Evolutionary conservation across 2,329 filamentous ascomycete species (phyloP).

Genomic region (Botrytis tulipae): DNA sequence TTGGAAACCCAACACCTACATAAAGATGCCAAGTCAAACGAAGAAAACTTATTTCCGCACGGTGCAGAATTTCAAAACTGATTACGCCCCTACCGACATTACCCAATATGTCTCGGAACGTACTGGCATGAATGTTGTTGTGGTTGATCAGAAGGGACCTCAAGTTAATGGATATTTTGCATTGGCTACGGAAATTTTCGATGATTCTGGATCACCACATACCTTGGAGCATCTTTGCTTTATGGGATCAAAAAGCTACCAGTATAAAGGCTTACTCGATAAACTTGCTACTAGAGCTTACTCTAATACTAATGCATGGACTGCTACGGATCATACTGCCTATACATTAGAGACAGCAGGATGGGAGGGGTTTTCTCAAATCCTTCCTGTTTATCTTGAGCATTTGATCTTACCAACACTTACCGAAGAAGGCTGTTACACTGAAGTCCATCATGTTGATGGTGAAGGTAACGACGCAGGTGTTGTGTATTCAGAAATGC

Average conservation of each 20-base stretch:
- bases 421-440: slow-evolving; percentile 89
- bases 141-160: slow-evolving; percentile 90
- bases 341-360: slow-evolving; percentile 94
- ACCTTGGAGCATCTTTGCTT: slow-evolving; percentile 81
- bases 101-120: slow-evolving; percentile 94
- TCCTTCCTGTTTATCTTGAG: slow-evolving; percentile 91
- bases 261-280: slow-evolving; percentile 92
- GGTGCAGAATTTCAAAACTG: slow-evolving; percentile 80
- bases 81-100: slow-evolving; percentile 85
- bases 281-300: slow-evolving; percentile 92
- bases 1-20: slow-evolving; percentile 7
- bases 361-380: slow-evolving; percentile 95
- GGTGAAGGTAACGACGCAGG: slow-evolving; percentile 92
- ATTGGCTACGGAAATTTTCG: slow-evolving; percentile 93
- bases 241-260: slow-evolving; percentile 90
- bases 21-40: slow-evolving; percentile 54
- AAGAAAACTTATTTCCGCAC: slow-evolving; percentile 68
- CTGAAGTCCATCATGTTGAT: slow-evolving; percentile 94
- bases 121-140: slow-evolving; percentile 91
- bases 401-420: slow-evolving; percentile 89
- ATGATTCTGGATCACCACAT: slow-evolving; percentile 91
- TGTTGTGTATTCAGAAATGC: slow-evolving; percentile 99
- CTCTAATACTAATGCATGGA: slow-evolving; percentile 95
- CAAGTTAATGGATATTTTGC: slow-evolving; percentile 95
- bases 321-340: slow-evolving; percentile 90